Percentiles rank a stretch among this genome's conserved stretches.
These are phyloP conservation scores for Tritrichomonas foetus DNA, from an alignment of 208 protist species.

Conservation along the genomic window DNA sequence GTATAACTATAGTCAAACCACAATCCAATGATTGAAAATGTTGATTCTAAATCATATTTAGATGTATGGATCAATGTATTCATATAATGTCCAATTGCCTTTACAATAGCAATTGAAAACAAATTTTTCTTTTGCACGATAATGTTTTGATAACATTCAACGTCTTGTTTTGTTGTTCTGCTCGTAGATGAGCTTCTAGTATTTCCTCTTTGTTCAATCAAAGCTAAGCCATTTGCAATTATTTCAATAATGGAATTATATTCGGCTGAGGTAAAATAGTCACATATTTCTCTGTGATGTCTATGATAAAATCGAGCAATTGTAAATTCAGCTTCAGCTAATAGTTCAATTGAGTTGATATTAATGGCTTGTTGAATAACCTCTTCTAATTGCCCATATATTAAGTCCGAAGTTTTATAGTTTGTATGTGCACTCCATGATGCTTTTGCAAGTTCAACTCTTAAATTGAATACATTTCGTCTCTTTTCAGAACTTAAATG, in stretches of 20 bases:
- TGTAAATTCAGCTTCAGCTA: background rate
- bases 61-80: background rate
- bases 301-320: background rate
- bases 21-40: background rate
- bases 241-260: background rate
- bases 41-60: background rate
- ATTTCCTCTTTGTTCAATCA: background rate
- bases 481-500: too few species aligned
- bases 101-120: background rate
- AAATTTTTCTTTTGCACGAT: background rate
- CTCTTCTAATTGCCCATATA: background rate
- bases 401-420: too few species aligned
- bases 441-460: background rate
- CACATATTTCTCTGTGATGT: background rate
- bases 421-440: background rate
- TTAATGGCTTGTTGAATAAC: background rate
- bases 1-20: background rate
- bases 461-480: background rate
- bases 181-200: background rate
- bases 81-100: background rate
- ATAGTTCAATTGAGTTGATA: background rate
- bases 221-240: background rate
- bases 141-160: background rate
- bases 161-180: background rate
- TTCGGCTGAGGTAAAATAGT: background rate